These are phyloP conservation scores for Piper betle DNA, from an alignment of 164 flowering plant species.

Conservation along the genomic window DNA sequence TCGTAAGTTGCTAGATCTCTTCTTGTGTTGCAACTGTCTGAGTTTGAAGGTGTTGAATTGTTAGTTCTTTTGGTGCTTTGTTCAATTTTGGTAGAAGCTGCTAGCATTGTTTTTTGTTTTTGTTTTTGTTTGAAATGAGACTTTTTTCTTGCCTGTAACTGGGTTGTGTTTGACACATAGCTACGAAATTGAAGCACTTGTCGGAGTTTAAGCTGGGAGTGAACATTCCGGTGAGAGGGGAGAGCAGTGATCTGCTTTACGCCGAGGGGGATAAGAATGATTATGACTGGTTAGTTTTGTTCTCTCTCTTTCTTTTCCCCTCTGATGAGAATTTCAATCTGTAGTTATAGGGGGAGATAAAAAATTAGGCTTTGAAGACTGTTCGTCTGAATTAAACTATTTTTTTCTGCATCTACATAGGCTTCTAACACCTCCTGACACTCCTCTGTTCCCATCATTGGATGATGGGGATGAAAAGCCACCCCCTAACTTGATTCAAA, in stretches of 20 bases:
- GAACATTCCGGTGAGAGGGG: slow-evolving; percentile 61
- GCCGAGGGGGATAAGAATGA: slow-evolving; percentile 82
- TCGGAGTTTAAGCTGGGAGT: slow-evolving; percentile 70
- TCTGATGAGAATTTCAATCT: too few relatives aligned
- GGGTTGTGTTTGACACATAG: slow-evolving; percentile 19
- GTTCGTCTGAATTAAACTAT: slow-evolving; percentile 2
- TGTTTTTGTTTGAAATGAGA: too few relatives aligned
- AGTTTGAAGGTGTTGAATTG: neutral
- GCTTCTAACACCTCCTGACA: slow-evolving; percentile 94
- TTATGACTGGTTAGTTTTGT: slow-evolving; percentile 73
- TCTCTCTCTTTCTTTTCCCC: neutral
- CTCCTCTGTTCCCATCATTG: slow-evolving; percentile 93
- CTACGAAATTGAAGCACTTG: slow-evolving; percentile 61
- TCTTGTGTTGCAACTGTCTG: neutral
- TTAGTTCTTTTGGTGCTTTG: too few relatives aligned
- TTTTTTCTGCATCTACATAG: slow-evolving; percentile 23
- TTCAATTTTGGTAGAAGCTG: too few relatives aligned
- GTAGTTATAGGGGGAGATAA: too few relatives aligned
- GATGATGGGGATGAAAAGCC: slow-evolving; percentile 82
- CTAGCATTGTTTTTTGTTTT: too few relatives aligned
- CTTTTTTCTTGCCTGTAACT: too few relatives aligned
- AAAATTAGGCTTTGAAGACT: too few relatives aligned
- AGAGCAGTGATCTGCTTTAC: slow-evolving; percentile 71
- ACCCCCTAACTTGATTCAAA: slow-evolving; percentile 27
- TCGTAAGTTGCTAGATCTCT: slow-evolving; percentile 34